These are phyloP conservation scores for Colletotrichum echinochloae DNA, from an alignment of 2,329 filamentous ascomycete genomes.

Conservation along the genomic window DNA sequence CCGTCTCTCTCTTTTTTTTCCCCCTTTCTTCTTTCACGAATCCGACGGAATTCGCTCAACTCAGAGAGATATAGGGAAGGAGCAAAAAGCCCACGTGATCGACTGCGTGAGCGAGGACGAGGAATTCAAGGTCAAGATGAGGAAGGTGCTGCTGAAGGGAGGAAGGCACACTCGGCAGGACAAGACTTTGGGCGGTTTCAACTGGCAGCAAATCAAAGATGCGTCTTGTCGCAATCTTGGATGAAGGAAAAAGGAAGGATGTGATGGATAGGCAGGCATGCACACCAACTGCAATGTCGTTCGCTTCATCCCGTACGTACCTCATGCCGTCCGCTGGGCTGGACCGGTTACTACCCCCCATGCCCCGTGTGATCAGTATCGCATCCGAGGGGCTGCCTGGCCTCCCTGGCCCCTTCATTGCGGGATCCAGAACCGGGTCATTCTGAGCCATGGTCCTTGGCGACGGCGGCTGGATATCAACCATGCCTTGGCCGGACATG, in stretches of 20 bases:
- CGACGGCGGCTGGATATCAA: constrained; percentile 43
- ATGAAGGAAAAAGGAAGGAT: not conserved
- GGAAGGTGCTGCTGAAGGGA: not conserved
- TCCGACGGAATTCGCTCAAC: not conserved
- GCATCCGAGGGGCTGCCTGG: constrained; percentile 45
- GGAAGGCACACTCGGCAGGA: not conserved
- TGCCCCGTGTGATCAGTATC: constrained; percentile 43
- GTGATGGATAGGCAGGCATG: too few species aligned
- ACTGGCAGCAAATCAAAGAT: not conserved
- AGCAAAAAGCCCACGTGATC: not conserved
- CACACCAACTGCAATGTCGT: not conserved
- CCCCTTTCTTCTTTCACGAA: too few species aligned
- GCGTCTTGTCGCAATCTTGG: not conserved
- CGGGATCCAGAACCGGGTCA: constrained; percentile 30
- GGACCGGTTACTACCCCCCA: constrained; percentile 39
- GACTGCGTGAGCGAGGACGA: not conserved
- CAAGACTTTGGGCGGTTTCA: not conserved
- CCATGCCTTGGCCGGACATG: constrained; percentile 38
- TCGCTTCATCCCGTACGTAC: constrained; percentile 28
- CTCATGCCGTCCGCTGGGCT: constrained; percentile 40
- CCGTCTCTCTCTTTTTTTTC: too few species aligned
- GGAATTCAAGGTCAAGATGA: not conserved
- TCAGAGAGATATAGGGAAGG: constrained; percentile 2
- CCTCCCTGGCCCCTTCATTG: constrained; percentile 34
- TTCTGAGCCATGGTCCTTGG: constrained; percentile 41